These are phyloP conservation scores for Lepidopterella palustris DNA, from an alignment of 495 filamentous ascomycete species.

Conservation along the genomic window DNA sequence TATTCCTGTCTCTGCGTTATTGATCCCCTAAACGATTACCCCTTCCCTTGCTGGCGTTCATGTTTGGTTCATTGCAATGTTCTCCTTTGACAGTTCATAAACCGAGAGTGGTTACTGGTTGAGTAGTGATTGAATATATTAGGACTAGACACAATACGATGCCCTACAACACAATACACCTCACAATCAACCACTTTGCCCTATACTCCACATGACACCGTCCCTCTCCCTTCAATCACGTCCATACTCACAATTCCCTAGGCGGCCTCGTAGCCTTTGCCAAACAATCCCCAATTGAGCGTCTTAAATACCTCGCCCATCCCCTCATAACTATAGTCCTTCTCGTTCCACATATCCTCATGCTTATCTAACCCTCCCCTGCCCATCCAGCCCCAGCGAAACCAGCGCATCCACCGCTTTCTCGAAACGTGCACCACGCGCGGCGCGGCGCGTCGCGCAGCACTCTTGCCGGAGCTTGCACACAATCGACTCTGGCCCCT, in stretches of 20 bases:
- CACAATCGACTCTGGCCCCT: constrained; percentile 34
- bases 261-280: constrained; percentile 39
- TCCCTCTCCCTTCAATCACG: too few relatives aligned
- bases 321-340: constrained; percentile 47
- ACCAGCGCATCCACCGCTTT: constrained; percentile 41
- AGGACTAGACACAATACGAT: too few relatives aligned
- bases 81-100: too few relatives aligned
- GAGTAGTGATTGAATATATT: too few relatives aligned
- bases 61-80: too few relatives aligned
- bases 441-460: too few relatives aligned
- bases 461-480: constrained; percentile 46
- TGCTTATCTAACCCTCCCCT: constrained; percentile 45
- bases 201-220: too few relatives aligned
- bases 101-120: too few relatives aligned
- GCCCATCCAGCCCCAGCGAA: constrained; percentile 38
- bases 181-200: too few relatives aligned
- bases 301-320: constrained; percentile 45
- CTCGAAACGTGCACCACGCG: constrained; percentile 28
- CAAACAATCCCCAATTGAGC: constrained; percentile 45
- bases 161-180: too few relatives aligned
- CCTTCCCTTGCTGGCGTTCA: not conserved
- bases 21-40: not conserved
- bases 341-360: constrained; percentile 50
- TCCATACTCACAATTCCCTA: constrained; percentile 1
- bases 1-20: not conserved